phyloP scores from a whole-genome alignment of 169 alveolate genomes.

The Cryptosporidium ryanae region DNA sequence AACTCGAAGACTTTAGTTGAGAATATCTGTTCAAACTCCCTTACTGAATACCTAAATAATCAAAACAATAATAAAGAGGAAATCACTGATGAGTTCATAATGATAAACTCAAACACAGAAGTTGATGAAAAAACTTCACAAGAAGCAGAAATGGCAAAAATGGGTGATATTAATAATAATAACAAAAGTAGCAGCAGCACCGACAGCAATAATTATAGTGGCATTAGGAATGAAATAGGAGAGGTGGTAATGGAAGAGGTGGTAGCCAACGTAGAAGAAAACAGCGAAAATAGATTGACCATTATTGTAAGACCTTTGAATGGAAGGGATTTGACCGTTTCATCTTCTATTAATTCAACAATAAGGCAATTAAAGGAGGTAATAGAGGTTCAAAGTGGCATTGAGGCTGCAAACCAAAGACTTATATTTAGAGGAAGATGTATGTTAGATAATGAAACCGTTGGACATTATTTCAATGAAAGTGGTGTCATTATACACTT shows the following conservation, averaged over 20 bases:
- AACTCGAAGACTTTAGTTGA: neutral
- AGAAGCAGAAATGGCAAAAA: neutral
- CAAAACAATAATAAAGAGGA: neutral
- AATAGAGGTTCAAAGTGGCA: slow-evolving; percentile 67
- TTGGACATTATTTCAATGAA: slow-evolving; percentile 31
- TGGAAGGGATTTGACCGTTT: slow-evolving; percentile 56
- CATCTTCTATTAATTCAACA: slow-evolving; percentile 25
- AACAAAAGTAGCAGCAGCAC: slow-evolving; percentile 4
- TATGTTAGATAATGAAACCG: slow-evolving; percentile 60
- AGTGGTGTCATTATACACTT: slow-evolving; percentile 52
- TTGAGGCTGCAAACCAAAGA: slow-evolving; percentile 59
- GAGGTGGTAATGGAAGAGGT: too few species aligned
- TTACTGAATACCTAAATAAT: too few species aligned
- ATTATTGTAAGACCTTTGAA: slow-evolving; percentile 50
- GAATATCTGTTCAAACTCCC: too few species aligned
- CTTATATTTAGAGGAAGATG: slow-evolving; percentile 71
- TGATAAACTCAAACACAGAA: neutral
- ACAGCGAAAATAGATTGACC: neutral
- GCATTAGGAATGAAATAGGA: too few species aligned
- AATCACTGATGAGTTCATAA: neutral
- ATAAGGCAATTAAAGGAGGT: slow-evolving; percentile 56
- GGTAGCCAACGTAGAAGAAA: neutral
- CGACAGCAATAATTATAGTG: neutral
- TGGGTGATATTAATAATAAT: neutral
- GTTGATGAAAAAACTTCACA: neutral